Evolutionary conservation across 1,139 yeast genomes (phyloP).

Genomic region (Diutina neorugosa): DNA sequence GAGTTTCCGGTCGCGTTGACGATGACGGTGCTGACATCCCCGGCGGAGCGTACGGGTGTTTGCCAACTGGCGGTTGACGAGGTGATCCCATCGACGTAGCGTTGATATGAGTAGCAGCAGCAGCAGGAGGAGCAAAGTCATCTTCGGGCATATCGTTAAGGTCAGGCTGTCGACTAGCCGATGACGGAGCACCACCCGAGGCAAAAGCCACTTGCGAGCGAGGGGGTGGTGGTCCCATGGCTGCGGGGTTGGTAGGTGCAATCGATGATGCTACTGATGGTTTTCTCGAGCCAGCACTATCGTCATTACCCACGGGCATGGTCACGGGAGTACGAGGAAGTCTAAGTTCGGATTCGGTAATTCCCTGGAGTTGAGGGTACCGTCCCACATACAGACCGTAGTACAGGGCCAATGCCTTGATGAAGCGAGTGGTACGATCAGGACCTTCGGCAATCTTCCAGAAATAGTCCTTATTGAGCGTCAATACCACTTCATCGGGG

Average conservation of each 20-base stretch:
- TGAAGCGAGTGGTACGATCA: slow-evolving; percentile 48
- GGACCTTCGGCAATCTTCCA: slow-evolving; percentile 69
- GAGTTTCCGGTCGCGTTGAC: not conserved
- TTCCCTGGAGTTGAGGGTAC: slow-evolving; percentile 45
- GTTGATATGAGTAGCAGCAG: not conserved
- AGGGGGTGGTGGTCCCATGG: not conserved
- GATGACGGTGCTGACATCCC: not conserved
- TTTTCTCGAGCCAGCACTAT: not conserved
- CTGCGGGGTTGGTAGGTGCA: not conserved
- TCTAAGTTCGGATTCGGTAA: slow-evolving; percentile 23
- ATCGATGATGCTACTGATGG: not conserved
- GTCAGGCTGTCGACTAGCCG: not conserved
- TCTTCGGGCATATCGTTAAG: not conserved
- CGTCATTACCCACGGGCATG: not conserved
- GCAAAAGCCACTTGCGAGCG: not conserved
- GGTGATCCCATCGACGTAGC: not conserved
- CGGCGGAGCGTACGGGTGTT: not conserved
- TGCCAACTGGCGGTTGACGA: not conserved
- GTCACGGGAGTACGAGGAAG: slow-evolving; percentile 13
- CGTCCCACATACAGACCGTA: slow-evolving; percentile 57
- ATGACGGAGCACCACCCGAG: not conserved
- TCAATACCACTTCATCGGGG: slow-evolving; percentile 46
- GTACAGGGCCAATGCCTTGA: slow-evolving; percentile 48
- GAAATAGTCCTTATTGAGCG: slow-evolving; percentile 68
- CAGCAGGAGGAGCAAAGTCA: not conserved